Conservation (phyloP, 2,329 filamentous ascomycete species). For the Lasiodiplodia gonubiensis region DNA sequence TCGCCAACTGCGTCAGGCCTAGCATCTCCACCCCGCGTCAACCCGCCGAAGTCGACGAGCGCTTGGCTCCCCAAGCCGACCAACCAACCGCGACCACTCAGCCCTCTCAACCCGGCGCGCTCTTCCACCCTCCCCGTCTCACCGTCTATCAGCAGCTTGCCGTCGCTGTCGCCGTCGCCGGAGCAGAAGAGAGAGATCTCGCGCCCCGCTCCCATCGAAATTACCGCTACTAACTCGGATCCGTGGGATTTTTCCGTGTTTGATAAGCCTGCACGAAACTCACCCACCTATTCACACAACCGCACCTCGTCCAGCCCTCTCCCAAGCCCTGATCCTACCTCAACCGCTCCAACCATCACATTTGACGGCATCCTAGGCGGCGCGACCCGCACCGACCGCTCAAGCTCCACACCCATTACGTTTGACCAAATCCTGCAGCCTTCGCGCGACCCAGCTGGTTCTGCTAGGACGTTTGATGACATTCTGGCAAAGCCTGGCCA, state of each 20-base stretch:
- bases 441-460: background rate
- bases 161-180: background rate
- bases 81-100: conserved; percentile 1
- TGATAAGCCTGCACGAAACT: conserved; percentile 30
- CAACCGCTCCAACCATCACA: conserved; percentile 14
- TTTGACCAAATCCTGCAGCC: conserved; percentile 27
- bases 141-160: conserved; percentile 2
- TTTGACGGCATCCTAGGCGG: conserved; percentile 18
- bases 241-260: conserved; percentile 41
- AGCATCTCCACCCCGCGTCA: conserved; percentile 3
- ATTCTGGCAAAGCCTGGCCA: conserved; percentile 9
- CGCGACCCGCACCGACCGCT: conserved; percentile 30
- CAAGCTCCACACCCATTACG: conserved; percentile 16
- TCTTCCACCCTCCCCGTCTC: conserved; percentile 19
- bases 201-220: background rate
- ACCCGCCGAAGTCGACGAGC: conserved; percentile 6
- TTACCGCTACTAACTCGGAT: conserved; percentile 31
- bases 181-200: background rate
- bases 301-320: conserved; percentile 18
- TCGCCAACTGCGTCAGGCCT: conserved; percentile 2
- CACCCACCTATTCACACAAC: background rate
- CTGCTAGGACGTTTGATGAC: conserved; percentile 23
- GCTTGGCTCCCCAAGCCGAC: conserved; percentile 3
- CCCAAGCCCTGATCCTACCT: conserved; percentile 7
- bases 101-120: conserved; percentile 15